A percentile compares a stretch with the other conserved stretches of the same genome.
Evolutionary conservation across 2,329 filamentous ascomycete species (phyloP).

Genomic region (Leptographium lundbergii): DNA sequence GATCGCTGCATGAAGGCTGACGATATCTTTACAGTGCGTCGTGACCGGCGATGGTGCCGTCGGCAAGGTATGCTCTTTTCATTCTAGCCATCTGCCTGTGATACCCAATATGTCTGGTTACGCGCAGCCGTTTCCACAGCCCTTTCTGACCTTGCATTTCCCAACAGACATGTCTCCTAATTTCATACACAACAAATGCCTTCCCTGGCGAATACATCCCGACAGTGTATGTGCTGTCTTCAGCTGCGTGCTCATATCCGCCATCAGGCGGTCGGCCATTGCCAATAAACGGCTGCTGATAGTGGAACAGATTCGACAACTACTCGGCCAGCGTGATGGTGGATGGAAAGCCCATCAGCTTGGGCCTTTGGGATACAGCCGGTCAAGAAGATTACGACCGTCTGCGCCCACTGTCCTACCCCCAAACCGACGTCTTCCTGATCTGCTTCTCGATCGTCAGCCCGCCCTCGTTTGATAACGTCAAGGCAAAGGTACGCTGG

Average conservation of each 20-base stretch:
- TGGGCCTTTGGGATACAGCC: constrained; percentile 96
- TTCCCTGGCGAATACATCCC: constrained; percentile 99
- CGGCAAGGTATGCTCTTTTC: constrained; percentile 61
- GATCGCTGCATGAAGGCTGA: not conserved
- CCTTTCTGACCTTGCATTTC: not conserved
- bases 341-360: constrained; percentile 91
- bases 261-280: not conserved
- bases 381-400: constrained; percentile 98
- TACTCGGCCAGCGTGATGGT: constrained; percentile 99
- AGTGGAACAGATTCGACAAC: constrained; percentile 70
- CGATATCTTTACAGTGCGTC: constrained; percentile 57
- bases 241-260: not conserved
- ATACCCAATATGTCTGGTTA: not conserved
- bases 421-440: constrained; percentile 94
- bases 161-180: constrained; percentile 85
- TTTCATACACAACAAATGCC: constrained; percentile 98
- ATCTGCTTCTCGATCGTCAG: constrained; percentile 98
- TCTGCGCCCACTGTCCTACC: constrained; percentile 88
- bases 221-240: constrained; percentile 59
- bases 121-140: not conserved
- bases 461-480: constrained; percentile 97
- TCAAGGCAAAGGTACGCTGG: constrained; percentile 77
- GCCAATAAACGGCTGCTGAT: not conserved
- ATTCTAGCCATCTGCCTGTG: not conserved
- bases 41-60: constrained; percentile 99